Evolutionary conservation across 1,139 yeast species (phyloP).

Genomic region (Hyphopichia buzzinii): DNA sequence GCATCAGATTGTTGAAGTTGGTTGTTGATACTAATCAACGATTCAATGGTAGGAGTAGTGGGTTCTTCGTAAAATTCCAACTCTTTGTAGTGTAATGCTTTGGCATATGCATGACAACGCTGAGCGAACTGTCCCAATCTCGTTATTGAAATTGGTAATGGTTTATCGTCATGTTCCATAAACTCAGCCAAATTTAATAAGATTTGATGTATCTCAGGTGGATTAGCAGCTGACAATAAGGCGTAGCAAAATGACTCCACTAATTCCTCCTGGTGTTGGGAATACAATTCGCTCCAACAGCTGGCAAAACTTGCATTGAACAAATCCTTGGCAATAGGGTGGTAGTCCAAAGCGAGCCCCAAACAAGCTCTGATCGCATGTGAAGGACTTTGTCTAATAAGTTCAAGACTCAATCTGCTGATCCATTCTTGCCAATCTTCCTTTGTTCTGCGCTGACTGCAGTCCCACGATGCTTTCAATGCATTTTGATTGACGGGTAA

Average conservation of each 20-base stretch:
- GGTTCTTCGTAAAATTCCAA: conserved; percentile 93
- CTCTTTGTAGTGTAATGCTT: conserved; percentile 94
- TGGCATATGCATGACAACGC: conserved; percentile 95
- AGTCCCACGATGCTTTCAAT: conserved; percentile 86
- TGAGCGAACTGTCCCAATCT: conserved; percentile 93
- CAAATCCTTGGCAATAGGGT: conserved; percentile 84
- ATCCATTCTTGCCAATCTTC: conserved; percentile 99
- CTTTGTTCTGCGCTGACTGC: conserved; percentile 80
- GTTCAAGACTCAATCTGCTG: conserved; percentile 77
- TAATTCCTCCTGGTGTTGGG: conserved; percentile 89
- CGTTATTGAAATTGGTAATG: conserved; percentile 85
- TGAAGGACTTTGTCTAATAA: conserved; percentile 89
- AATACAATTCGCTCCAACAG: conserved; percentile 91
- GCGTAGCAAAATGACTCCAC: conserved; percentile 86
- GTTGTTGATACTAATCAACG: conserved; percentile 87
- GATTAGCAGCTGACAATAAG: conserved; percentile 83
- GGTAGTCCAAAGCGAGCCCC: conserved; percentile 81
- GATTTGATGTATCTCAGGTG: conserved; percentile 94
- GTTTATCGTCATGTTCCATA: conserved; percentile 96
- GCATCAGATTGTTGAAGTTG: conserved; percentile 97
- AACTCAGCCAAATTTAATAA: conserved; percentile 88
- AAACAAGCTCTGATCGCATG: conserved; percentile 95
- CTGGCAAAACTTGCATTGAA: conserved; percentile 95
- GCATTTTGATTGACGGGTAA: conserved; percentile 78
- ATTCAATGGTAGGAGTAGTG: conserved; percentile 86